Percentiles rank a stretch among this genome's conserved stretches.
phyloP scores from a whole-genome alignment of 495 filamentous ascomycete genomes.

The Pseudomonodictys pantanalensis region DNA sequence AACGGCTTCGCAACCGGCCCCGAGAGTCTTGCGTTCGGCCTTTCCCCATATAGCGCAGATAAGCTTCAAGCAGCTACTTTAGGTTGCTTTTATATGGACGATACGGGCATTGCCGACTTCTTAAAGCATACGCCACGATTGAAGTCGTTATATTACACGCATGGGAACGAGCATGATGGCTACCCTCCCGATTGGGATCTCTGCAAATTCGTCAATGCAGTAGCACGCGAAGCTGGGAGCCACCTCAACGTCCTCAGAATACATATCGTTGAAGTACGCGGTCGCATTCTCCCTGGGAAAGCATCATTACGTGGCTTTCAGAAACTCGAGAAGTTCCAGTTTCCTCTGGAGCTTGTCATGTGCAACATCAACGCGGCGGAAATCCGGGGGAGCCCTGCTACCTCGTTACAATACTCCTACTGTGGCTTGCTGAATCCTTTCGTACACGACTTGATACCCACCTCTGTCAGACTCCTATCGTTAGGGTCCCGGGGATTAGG shows the following conservation, averaged over 20 bases:
- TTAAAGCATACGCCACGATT: slow-evolving; percentile 40
- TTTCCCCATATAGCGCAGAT: slow-evolving; percentile 29
- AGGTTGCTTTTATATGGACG: slow-evolving; percentile 38
- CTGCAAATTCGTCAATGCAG: slow-evolving; percentile 41
- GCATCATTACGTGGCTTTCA: slow-evolving; percentile 41
- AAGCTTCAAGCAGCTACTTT: slow-evolving; percentile 36
- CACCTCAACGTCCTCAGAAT: slow-evolving; percentile 41
- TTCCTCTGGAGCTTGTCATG: slow-evolving; percentile 41
- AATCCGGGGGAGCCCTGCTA: slow-evolving; percentile 15
- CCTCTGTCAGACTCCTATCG: slow-evolving; percentile 35
- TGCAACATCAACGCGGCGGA: slow-evolving; percentile 36
- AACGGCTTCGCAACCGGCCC: slow-evolving; percentile 29
- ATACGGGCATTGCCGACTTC: slow-evolving; percentile 40
- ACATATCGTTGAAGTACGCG: slow-evolving; percentile 32
- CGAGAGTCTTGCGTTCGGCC: slow-evolving; percentile 25
- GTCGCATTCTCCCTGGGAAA: slow-evolving; percentile 38
- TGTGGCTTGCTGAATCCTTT: slow-evolving; percentile 28
- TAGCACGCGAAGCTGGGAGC: slow-evolving; percentile 39
- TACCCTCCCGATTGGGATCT: slow-evolving; percentile 39
- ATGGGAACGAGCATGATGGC: slow-evolving; percentile 29
- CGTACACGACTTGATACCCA: slow-evolving; percentile 34
- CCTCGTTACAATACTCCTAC: slow-evolving; percentile 18
- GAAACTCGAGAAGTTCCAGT: slow-evolving; percentile 38
- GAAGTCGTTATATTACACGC: slow-evolving; percentile 39
- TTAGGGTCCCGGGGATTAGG: slow-evolving; percentile 28